Base-by-base conservation (phyloP, 371 early-diverging fungal genomes). In the Blyttiomyces sp. region DNA sequence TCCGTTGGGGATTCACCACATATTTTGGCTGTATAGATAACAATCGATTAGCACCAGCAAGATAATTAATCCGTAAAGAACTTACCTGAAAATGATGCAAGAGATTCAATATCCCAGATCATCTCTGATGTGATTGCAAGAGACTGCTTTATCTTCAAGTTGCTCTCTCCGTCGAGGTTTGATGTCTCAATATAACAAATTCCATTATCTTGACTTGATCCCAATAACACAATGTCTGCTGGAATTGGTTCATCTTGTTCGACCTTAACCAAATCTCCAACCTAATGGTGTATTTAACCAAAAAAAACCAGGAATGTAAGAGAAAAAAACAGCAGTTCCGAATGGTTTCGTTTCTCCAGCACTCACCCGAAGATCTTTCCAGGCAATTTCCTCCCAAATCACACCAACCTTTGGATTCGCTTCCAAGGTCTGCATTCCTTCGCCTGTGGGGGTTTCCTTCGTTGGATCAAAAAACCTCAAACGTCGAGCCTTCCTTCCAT, bases 131-230 rank as follows among this genome's bases (percentile, higher is more conserved):
- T 82, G 13, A 60, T 72, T 11, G 54, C 50, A 39, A 82, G 59
- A 6, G 79, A 76, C 56, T 75, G 75, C 26, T 90, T 81, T 19
- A 87, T 78, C 74, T 97, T 97, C n/a, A 96, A 75, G 66, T 96
- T 96, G 21, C 93, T 93, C 73, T 99, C 99, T 23, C 98, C 98
- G 73, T 98, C 95, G 43, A 98, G 67, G 69, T 92, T 91, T 63
- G 88, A 90, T 4, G 96, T 96, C 67, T 96, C 95, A n/a, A 95
- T 85, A 74, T 84, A 96, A 67, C 93, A 93, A 7, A 86, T 59
- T 3, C 84, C 85, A 48, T 84, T 84, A 2, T 76, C 76, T 49
- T 91, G 88, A 3, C 89, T 84, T 0, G 90, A 86, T 2, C 93
- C 82, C 31, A 91, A 59, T 51, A 89, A 59, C 23, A 88, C 64